A percentile compares a stretch with the other conserved stretches of the same genome.
Evolutionary conservation across 2,329 filamentous ascomycete genomes (phyloP).

Genomic region (Clarireedia paspali): DNA sequence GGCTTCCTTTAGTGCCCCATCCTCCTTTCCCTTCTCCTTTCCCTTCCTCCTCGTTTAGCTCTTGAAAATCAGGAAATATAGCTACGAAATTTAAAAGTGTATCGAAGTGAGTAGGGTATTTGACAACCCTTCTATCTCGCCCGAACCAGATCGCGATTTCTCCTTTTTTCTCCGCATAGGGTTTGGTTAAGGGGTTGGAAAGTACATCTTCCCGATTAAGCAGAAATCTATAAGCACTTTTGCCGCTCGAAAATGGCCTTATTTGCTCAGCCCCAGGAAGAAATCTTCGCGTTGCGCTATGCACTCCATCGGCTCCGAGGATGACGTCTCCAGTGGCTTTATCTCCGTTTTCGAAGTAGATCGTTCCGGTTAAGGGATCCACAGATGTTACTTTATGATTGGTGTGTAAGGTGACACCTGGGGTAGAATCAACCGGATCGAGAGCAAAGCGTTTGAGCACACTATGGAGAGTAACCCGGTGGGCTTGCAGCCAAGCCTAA

Average conservation of each 20-base stretch:
- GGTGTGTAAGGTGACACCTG: constrained; percentile 33
- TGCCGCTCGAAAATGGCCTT: constrained; percentile 12
- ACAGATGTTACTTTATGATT: constrained; percentile 37
- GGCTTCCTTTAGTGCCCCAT: background rate
- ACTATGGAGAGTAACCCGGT: constrained; percentile 46
- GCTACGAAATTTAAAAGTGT: constrained; percentile 41
- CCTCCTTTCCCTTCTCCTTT: background rate
- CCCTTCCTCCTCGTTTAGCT: constrained; percentile 25
- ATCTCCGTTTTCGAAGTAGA: constrained; percentile 40
- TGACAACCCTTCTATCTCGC: constrained; percentile 36
- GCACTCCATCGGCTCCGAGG: constrained; percentile 3
- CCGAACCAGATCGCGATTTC: constrained; percentile 35
- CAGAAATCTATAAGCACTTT: constrained; percentile 20
- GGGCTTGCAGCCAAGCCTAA: constrained; percentile 42
- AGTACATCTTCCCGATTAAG: constrained; percentile 19
- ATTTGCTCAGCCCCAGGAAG: background rate
- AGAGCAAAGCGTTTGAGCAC: constrained; percentile 41
- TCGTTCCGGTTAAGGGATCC: constrained; percentile 32
- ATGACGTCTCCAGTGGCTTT: background rate
- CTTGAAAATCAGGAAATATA: constrained; percentile 41
- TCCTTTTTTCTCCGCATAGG: constrained; percentile 26
- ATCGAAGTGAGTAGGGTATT: constrained; percentile 41
- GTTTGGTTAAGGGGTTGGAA: constrained; percentile 30
- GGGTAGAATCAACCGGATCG: constrained; percentile 29
- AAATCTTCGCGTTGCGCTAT: background rate